Evolutionary conservation across 108 stramenopile genomes (phyloP), one percentile per base, ranked within the genome.

Genomic region (Mediolabrus comicus): DNA sequence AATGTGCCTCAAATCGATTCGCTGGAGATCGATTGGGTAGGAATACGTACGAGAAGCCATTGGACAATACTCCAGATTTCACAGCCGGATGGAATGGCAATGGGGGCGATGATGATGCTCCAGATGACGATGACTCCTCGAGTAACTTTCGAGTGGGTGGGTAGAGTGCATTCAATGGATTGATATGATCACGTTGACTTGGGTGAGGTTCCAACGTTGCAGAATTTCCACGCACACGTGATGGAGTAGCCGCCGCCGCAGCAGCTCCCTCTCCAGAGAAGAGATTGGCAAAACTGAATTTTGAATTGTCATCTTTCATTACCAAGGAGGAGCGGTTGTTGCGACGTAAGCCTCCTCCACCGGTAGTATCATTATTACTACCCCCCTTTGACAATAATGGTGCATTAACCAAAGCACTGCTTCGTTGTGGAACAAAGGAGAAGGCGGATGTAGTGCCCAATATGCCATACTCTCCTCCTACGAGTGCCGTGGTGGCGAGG

Each of bases 1-100:
- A 83, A 83, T 97, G 97, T 5, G 92, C 95, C 79, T 98, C 98
- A 80, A 98, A 98, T 19, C 98, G 86, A 13, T 90, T 96, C 24
- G 94, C 80, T 10, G 98, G 98, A 71, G 84, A 79, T 61, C 90
- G 85, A 81, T 98, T 98, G 68, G 96, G 96, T 27, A 98, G 82
- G 67, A 98, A 96, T 13, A 94, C 83, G 75, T 97, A 98, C 7
- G 83, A 81, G 11, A 98, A 80, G 19, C 98, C 98, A 80, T 98
- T 98, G 39, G 82, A 74, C 30, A 98, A 78, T 19, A 81, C 80
- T 12, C 95, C 95, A 30, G 72, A 78, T 36, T 61, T 41, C 10
- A 96, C 87, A 56, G 77, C 63, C 16, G 92, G 90, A 53, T 96
- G 95, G 25, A 88, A 41, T n/a, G 92, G 93, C 11, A 96, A 71